Percentiles rank a stretch among this genome's conserved stretches.
Evolutionary conservation across 345 rosid genomes (phyloP).

Genomic region (Leavenworthia alabamica): DNA sequence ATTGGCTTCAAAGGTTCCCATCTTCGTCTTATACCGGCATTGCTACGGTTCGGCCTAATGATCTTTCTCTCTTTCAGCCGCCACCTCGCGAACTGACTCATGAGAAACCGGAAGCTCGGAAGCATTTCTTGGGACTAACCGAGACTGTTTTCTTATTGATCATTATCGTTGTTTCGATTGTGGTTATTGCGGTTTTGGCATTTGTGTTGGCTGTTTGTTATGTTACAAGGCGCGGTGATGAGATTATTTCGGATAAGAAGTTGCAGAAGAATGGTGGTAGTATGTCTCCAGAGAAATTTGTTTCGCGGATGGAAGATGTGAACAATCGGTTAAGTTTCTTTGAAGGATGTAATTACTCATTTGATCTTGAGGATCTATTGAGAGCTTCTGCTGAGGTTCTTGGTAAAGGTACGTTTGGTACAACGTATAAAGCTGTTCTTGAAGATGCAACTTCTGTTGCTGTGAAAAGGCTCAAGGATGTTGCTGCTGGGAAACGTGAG

Average conservation of each 20-base stretch:
- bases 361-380: conserved; percentile 92
- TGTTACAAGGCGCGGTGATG: conserved; percentile 34
- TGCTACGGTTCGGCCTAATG: conserved; percentile 8
- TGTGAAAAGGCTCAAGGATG: conserved; percentile 92
- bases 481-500: conserved; percentile 73
- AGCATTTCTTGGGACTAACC: conserved; percentile 28
- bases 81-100: too few relatives aligned
- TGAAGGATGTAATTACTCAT: conserved; percentile 81
- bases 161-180: conserved; percentile 37
- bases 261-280: conserved; percentile 59
- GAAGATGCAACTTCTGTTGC: conserved; percentile 58
- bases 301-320: conserved; percentile 68
- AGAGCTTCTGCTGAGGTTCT: conserved; percentile 98
- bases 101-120: conserved; percentile 22
- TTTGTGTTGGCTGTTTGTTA: conserved; percentile 49
- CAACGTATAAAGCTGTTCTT: conserved; percentile 65
- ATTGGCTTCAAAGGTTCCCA: conserved; percentile 60
- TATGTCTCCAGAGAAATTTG: conserved; percentile 81
- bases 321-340: conserved; percentile 81
- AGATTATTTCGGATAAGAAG: conserved; percentile 36
- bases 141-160: conserved; percentile 52
- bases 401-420: conserved; percentile 93
- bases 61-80: conserved; percentile 23
- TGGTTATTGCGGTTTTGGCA: conserved; percentile 41
- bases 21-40: conserved; percentile 54